Evolutionary conservation across 768 basidiomycete genomes (phyloP), one percentile per base, ranked within the genome.

Genomic region (Amanita muscaria): DNA sequence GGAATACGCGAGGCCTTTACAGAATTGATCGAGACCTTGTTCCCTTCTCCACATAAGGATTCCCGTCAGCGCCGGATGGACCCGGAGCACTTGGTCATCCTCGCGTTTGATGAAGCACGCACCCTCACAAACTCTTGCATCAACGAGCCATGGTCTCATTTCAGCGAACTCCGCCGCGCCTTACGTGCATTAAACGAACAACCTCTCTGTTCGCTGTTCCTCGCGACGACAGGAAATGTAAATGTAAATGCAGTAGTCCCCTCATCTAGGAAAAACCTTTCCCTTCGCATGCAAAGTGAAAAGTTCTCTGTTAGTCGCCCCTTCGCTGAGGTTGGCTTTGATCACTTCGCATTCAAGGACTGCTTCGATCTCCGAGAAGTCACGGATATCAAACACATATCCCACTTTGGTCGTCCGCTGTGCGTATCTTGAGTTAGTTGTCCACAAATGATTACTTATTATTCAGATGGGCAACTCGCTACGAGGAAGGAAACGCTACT

Each of bases 401-500:
- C 22, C 29, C 40, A 41, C 29, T 41, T 27, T 31, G 40, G 40
- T 25, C 24, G 40, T 31, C 40, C 40, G 29, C 40, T 41, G 40
- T 41, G 29, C 29, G 24, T 41, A 19, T 25, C 22, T 27, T 41
- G 16, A n/a, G 29, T 16, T 31, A 27, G n/a, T 41, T 25, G 40
- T 41, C 40, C 22, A 25, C 40, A 18, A 25, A 25, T 41, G 23
- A 41, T 25, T 36, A 22, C 35, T 41, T 41, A 31, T n/a, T 27
- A 23, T 25, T 31, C 29, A 41, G 40, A 27, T 41, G 40, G 40
- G 40, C 40, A 41, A 27, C 40, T 31, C 40, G 24, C 24, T 41
- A 12, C 24, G 29, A 41, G 14, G 10, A 18, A 5, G 40, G 25
- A 27, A 10, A 41, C 15, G 16, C 18, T 25, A 2, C 16, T 15